Conservation (phyloP, 2,329 filamentous ascomycete genomes). For the Ophiognomonia clavigignenti-juglandacearum region DNA sequence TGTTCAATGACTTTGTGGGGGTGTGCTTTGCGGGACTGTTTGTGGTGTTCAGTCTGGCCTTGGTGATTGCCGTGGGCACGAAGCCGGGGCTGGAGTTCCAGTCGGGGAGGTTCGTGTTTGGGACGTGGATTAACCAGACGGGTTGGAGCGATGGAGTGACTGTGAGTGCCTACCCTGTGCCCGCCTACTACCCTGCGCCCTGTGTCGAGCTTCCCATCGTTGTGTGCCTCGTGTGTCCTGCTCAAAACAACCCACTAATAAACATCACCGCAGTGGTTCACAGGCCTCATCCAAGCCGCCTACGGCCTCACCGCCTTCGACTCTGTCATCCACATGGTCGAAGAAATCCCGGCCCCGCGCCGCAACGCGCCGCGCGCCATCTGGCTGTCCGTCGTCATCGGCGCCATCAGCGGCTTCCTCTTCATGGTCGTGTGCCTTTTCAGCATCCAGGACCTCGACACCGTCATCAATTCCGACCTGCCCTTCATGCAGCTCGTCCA, state of each 20-base stretch:
- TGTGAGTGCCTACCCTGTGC: background rate
- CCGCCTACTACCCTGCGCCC: too few species aligned
- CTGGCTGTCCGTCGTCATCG: conserved; percentile 45
- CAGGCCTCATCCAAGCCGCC: conserved; percentile 50
- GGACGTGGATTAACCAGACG: conserved; percentile 43
- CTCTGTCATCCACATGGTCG: conserved; percentile 53
- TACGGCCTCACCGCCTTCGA: conserved; percentile 55
- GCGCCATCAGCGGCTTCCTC: conserved; percentile 43
- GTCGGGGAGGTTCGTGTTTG: conserved; percentile 47
- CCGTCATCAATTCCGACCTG: conserved; percentile 35
- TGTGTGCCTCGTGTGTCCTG: too few species aligned
- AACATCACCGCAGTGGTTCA: conserved; percentile 46
- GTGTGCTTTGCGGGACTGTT: conserved; percentile 48
- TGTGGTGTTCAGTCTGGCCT: conserved; percentile 43
- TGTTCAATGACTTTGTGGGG: conserved; percentile 46
- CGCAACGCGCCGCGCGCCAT: conserved; percentile 47
- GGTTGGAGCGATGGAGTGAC: conserved; percentile 51
- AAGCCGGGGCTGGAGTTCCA: conserved; percentile 40
- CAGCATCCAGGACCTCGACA: conserved; percentile 41
- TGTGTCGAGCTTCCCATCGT: too few species aligned
- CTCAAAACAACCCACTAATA: too few species aligned
- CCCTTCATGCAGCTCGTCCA: conserved; percentile 46
- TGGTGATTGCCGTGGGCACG: conserved; percentile 47
- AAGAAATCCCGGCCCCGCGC: conserved; percentile 49
- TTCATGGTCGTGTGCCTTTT: conserved; percentile 50